These are phyloP conservation scores for Blastocystis sp. DNA, from an alignment of 352 stramenopile species.

Conservation along the genomic window DNA sequence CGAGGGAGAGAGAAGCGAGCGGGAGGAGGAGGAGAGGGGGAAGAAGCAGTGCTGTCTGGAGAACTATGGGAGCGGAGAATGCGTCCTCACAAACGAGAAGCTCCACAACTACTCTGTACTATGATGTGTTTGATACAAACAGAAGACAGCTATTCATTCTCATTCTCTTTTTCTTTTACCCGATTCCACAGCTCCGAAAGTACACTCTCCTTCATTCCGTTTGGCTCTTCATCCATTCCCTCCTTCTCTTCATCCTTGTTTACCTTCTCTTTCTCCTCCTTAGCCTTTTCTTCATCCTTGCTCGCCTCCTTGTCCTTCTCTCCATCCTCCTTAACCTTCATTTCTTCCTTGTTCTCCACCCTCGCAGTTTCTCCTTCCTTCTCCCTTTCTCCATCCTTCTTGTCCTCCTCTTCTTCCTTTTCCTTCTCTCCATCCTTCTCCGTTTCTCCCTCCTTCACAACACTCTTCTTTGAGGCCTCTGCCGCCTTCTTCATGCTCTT, in stretches of 20 bases:
- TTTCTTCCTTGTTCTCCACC: not conserved
- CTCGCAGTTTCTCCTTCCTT: not conserved
- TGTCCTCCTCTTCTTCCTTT: not conserved
- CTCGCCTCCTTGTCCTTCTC: not conserved
- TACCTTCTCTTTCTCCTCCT: not conserved
- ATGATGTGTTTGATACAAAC: not conserved
- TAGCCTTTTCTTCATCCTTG: not conserved
- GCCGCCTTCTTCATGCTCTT: not conserved
- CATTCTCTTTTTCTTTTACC: not conserved
- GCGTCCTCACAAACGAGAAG: not conserved
- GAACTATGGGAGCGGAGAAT: not conserved
- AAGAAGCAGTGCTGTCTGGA: not conserved
- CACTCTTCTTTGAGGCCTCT: not conserved
- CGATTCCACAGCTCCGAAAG: not conserved
- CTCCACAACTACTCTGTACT: not conserved
- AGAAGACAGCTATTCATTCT: not conserved
- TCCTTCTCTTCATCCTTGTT: not conserved
- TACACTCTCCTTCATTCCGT: too few relatives aligned
- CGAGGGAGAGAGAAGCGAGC: not conserved
- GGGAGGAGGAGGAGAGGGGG: not conserved
- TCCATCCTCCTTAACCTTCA: not conserved
- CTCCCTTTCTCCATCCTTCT: too few relatives aligned
- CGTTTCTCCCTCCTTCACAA: not conserved
- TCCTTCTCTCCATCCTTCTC: constrained; percentile 34
- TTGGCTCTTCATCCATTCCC: not conserved